Evolutionary conservation across 257 asterid genomes (phyloP).

Genomic region (Solanum virginianum): DNA sequence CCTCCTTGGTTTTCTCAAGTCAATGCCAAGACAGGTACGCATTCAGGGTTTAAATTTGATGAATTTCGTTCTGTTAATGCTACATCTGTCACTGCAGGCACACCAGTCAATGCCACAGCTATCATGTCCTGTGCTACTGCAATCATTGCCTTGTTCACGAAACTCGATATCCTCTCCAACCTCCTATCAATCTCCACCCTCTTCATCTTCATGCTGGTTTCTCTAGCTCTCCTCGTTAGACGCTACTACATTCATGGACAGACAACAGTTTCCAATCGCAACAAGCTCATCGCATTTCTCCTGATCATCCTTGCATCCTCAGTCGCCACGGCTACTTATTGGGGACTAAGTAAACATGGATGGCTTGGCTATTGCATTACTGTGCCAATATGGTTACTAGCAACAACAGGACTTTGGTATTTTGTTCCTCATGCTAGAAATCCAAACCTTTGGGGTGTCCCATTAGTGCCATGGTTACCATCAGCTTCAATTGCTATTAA

Average conservation of each 20-base stretch:
- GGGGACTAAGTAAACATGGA: background rate
- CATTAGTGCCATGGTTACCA: background rate
- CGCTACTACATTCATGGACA: background rate
- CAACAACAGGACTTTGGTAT: background rate
- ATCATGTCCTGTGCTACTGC: background rate
- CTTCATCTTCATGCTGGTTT: background rate
- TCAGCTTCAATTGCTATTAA: background rate
- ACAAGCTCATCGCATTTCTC: background rate
- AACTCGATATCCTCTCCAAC: background rate
- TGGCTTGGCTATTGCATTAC: background rate
- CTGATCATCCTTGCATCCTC: background rate
- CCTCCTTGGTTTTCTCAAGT: constrained; percentile 1
- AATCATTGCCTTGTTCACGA: background rate
- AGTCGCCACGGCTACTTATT: background rate
- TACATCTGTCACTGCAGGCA: background rate
- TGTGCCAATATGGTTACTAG: background rate
- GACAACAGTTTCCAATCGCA: background rate
- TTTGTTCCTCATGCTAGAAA: background rate
- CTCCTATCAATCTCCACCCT: background rate
- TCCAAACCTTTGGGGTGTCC: background rate
- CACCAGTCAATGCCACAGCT: background rate
- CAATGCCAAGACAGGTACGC: background rate
- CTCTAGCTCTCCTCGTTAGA: background rate
- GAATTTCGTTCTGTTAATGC: background rate
- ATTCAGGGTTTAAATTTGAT: background rate